phyloP scores from a whole-genome alignment of 2,329 filamentous ascomycete genomes.

The Monosporascus sp. region DNA sequence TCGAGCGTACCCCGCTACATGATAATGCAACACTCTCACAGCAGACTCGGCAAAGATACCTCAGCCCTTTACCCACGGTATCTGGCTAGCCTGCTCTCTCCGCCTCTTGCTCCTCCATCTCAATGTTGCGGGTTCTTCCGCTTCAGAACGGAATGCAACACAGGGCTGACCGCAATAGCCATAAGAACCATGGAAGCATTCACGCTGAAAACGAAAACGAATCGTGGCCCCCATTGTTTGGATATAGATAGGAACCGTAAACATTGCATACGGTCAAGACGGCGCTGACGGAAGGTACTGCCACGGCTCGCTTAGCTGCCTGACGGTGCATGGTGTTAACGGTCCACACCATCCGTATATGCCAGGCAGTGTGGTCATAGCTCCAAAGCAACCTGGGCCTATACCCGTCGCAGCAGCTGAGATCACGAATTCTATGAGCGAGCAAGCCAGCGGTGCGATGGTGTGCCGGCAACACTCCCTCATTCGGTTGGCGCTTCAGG shows the following conservation, averaged over 20 bases:
- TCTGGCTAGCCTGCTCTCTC: constrained; percentile 3
- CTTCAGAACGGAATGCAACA: constrained; percentile 15
- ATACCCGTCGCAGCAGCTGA: constrained; percentile 9
- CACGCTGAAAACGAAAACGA: constrained; percentile 19
- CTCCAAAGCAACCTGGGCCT: constrained; percentile 15
- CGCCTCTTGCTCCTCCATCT: constrained; percentile 10
- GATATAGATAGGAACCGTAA: constrained; percentile 21
- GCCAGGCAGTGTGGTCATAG: constrained; percentile 17
- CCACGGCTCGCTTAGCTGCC: constrained; percentile 13
- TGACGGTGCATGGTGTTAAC: constrained; percentile 18
- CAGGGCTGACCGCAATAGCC: constrained; percentile 13
- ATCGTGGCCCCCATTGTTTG: constrained; percentile 16
- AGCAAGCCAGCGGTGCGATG: constrained; percentile 14
- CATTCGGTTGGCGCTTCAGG: constrained; percentile 32
- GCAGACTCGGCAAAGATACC: constrained; percentile 6
- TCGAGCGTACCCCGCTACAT: no score
- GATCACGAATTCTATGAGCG: constrained; percentile 21
- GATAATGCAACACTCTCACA: neutral
- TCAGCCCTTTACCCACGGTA: constrained; percentile 9
- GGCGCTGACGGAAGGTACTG: constrained; percentile 18
- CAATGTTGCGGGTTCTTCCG: constrained; percentile 16
- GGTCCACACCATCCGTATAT: constrained; percentile 19
- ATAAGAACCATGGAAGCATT: constrained; percentile 20
- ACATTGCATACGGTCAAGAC: constrained; percentile 16
- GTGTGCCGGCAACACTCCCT: constrained; percentile 36